Evolutionary conservation across 768 basidiomycete species (phyloP), one percentile per base, ranked within the genome.

Genomic region (Rhodotorula babjevae): DNA sequence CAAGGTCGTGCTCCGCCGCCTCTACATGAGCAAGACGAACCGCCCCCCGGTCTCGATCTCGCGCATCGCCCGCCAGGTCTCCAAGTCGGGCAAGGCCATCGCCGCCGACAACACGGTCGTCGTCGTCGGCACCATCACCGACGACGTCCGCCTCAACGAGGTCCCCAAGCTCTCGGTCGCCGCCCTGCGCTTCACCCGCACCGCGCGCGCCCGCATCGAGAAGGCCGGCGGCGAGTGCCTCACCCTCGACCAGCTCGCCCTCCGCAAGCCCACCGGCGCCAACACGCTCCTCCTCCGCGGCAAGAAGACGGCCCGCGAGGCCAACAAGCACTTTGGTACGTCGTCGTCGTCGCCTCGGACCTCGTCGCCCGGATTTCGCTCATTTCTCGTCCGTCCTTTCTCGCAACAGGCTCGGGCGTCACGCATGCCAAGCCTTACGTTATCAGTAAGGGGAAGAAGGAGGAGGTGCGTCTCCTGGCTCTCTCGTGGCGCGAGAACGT

Each of bases 21-120:
- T 99, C 71, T 99, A 93, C 88, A 88, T 93, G 82, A 94, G 92
- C 81, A 95, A 93, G 85, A 87, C 86, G 87, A 99, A 98, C 87
- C 92, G 93, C 72, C 91, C 95, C 53, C 95, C 96, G 69, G 84
- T 98, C 77, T 97, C 95, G 78, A 87, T 99, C 78, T 98, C 95
- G 72, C 87, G 90, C 81, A 92, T 98, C 79, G 89, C 92, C 75
- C 71, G 77, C 56, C 78, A 80, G 72, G 78, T 78, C 76, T 79
- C 80, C 76, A 83, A 84, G 81, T 74, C 80, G 52, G 80, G 81
- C 79, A 79, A 75, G 68, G 62, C 66, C 52, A 64, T 73, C 69
- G 86, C 85, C 53, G 84, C 85, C 73, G 87, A 88, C 76, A 94
- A 97, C 85, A 87, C 89, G 79, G 85, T 99, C 79, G 94, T 98